phyloP scores from a whole-genome alignment of 441 rosid genomes.

The Jatropha multifida region DNA sequence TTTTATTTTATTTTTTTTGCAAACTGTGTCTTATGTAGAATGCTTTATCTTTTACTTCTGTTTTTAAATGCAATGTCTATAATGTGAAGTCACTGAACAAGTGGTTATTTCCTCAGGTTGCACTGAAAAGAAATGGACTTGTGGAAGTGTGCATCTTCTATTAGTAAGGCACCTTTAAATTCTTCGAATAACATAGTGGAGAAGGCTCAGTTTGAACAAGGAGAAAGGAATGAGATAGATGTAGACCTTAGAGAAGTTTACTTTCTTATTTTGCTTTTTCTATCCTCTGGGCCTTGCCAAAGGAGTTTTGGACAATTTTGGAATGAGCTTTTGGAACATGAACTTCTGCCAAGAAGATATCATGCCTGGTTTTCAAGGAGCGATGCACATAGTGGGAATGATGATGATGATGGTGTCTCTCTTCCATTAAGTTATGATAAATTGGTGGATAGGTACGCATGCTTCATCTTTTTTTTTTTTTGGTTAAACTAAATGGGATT shows the following conservation, averaged over 20 bases:
- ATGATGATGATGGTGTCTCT: conserved; percentile 70
- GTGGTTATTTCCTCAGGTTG: conserved; percentile 37
- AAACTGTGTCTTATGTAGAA: neutral
- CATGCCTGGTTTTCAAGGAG: conserved; percentile 96
- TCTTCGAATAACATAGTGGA: conserved; percentile 43
- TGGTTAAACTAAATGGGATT: neutral
- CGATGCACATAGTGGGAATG: conserved; percentile 61
- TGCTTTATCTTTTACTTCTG: neutral
- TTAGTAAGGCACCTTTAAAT: conserved; percentile 47
- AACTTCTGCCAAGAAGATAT: conserved; percentile 94
- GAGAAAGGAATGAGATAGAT: conserved; percentile 53
- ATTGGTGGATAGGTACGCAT: conserved; percentile 70
- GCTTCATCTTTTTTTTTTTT: conserved; percentile 4
- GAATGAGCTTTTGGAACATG: conserved; percentile 82
- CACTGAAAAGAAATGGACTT: conserved; percentile 49
- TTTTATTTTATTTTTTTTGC: neutral
- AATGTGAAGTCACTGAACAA: conserved; percentile 13
- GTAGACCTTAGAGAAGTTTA: conserved; percentile 89
- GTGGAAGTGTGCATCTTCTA: conserved; percentile 52
- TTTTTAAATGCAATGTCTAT: neutral
- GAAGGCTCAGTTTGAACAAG: conserved; percentile 43
- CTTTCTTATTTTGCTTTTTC: conserved; percentile 88
- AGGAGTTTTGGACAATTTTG: conserved; percentile 60
- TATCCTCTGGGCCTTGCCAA: conserved; percentile 86
- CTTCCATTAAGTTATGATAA: conserved; percentile 67